Evolutionary conservation across 1,284 basidiomycete genomes (phyloP).

Genomic region (Pulchroboletus neoregius): DNA sequence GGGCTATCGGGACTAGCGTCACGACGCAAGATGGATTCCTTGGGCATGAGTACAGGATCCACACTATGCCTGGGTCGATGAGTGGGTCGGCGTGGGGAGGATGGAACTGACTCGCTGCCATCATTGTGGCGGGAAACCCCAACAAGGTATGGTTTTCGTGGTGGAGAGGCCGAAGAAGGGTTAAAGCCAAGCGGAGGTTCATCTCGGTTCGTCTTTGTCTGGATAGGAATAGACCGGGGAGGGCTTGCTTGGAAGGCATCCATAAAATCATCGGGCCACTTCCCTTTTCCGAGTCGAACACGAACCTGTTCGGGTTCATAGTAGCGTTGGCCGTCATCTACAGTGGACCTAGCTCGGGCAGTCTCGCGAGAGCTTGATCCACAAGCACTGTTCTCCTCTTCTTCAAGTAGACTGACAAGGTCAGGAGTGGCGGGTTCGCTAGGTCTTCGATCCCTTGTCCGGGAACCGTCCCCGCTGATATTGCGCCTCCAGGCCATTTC

Average conservation of each 20-base stretch:
- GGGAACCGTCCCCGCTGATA: conserved; percentile 31
- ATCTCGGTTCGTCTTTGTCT: conserved; percentile 27
- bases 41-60: conserved; percentile 54
- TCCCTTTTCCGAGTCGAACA: conserved; percentile 68
- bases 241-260: conserved; percentile 45
- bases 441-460: conserved; percentile 51
- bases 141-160: conserved; percentile 54
- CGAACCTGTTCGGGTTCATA: conserved; percentile 36
- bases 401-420: conserved; percentile 65
- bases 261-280: conserved; percentile 79
- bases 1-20: conserved; percentile 56
- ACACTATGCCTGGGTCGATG: conserved; percentile 62
- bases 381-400: conserved; percentile 58
- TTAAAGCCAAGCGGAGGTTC: conserved; percentile 30
- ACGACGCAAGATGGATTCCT: conserved; percentile 48
- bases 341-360: conserved; percentile 26
- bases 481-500: conserved; percentile 43
- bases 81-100: conserved; percentile 50
- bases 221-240: conserved; percentile 33
- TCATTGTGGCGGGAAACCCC: conserved; percentile 44
- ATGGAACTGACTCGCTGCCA: conserved; percentile 45
- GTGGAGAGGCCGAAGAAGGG: conserved; percentile 49
- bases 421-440: conserved; percentile 61
- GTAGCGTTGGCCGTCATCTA: conserved; percentile 12
- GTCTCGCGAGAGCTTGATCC: conserved; percentile 35